Base-by-base conservation (phyloP, 208 protist genomes). In the Trypanosoma lewisi region DNA sequence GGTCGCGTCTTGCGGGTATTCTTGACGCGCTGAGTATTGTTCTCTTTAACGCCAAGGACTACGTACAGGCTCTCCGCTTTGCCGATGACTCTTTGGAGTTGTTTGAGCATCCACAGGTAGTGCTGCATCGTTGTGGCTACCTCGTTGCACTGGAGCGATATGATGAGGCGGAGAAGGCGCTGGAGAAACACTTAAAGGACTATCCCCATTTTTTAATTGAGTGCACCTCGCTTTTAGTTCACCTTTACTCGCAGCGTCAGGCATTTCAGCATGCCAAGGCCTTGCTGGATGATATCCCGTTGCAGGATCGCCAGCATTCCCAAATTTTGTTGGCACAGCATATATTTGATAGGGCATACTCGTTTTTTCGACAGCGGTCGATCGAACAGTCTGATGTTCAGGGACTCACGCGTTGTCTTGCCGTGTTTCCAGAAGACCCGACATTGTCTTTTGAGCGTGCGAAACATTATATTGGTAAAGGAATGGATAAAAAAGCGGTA, bases 241-340 rank as follows among this genome's bases (percentile, higher is more conserved):
- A 95, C 61, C 75, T 95, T 25, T 93, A 89, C 66, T 88, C 76
- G 48, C 81, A 85, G 49, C 78, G 89, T 9, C 89, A 95, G 58
- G 82, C 89, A 0, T 93, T 93, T 62, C 70, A 63, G 5, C 73
- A 77, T 31, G 85, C 84, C 3, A 77, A 82, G 37, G 62, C 70
- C 63, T 41, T 95, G 57, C 56, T 95, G 39, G 87, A 93, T 37
- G 49, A 59, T 37, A 58, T 70, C 8, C 57, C 53, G 0, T 39
- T 49, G n/a, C 17, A 56, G 6, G 56, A 52, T 25, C 62, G 66
- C 37, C 66, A 66, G 23, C 53, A 73, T 53, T 27, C 54, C 31
- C 48, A 69, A 27, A 33, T 91, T n/a, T 74, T 82, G 19, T 71
- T 93, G n/a, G 76, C 85, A 2, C 73, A 83, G 41, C 85, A 91